Base-by-base conservation (phyloP, 192 early-diverging fungal species). In the Chytriomyces hyalinus region DNA sequence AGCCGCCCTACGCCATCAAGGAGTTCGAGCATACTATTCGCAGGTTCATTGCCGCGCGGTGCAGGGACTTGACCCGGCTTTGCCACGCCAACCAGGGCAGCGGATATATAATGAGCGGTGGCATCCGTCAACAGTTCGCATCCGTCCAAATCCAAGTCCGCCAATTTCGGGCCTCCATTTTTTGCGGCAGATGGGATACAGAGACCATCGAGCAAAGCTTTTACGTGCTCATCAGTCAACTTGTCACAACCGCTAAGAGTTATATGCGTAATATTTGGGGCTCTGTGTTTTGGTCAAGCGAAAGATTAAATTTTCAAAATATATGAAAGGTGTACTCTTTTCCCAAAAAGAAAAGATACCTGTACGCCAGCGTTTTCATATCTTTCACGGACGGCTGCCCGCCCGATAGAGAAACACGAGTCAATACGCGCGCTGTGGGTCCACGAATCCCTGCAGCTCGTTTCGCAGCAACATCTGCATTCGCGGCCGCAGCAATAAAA, bases 1-100 rank as follows among this genome's bases (percentile, higher is more conserved):
- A 75, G 46, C 24, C 73, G 73, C 1, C 73, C 73, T 2, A 62
- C 22, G 9, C 17, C 43, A 47, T 75, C 73, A 6, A 75, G 13
- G 17, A 75, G 73, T 17, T 75, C 73, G 17, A 75, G 63, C 73
- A 75, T 75, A 64, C 60, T 75, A 10, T 46, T 66, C 6, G 64
- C 46, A 9, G 11, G 13, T n/a, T 48, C 13, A 28, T 64, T 17
- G 10, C 22, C 13, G n/a, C 46, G 73, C 17, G 61, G 62, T 6
- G 49, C 47, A 20, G 3, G 5, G 1, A 20, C 20, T 36, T 28
- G 9, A 22, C 63, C 61, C 20, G 22, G 20, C 36, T 53, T 20
- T 6, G 22, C 10, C n/a, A 64, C 63, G 2, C 63, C 73, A 6
- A 64, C 64, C 49, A 65, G 60, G 1, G 46, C 46, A 44, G 5